A percentile compares a stretch with the other conserved stretches of the same genome.
These are phyloP conservation scores for Capniomyces stellatus DNA, from an alignment of 371 early-diverging fungal genomes.

Conservation along the genomic window DNA sequence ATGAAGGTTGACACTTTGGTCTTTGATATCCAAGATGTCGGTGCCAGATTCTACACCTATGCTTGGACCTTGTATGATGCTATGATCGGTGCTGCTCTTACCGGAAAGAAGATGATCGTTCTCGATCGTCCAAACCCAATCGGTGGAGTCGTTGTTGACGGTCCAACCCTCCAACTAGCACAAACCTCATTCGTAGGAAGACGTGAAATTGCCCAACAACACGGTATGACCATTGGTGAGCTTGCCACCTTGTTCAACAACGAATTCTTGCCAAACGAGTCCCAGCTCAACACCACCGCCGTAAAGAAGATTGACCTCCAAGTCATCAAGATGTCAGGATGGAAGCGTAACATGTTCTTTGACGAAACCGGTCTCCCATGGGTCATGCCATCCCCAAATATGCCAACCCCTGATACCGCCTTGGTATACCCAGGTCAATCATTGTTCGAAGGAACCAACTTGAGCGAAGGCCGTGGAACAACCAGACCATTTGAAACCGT, in stretches of 20 bases:
- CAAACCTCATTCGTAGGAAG: background rate
- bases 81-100: background rate
- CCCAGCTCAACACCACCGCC: background rate
- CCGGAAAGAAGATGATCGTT: background rate
- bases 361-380: background rate
- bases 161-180: background rate
- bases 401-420: background rate
- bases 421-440: background rate
- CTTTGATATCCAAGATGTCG: conserved; percentile 4
- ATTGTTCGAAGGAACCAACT: background rate
- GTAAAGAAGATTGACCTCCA: background rate
- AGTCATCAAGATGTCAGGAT: conserved; percentile 3
- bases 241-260: background rate
- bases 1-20: background rate
- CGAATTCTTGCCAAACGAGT: conserved; percentile 1
- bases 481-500: conserved; percentile 2
- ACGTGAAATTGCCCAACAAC: background rate
- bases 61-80: conserved; percentile 1
- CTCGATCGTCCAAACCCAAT: conserved; percentile 1
- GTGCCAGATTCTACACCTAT: background rate
- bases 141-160: conserved; percentile 1
- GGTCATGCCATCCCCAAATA: background rate
- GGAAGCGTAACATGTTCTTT: background rate
- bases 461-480: conserved; percentile 2
- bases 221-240: conserved; percentile 3